These are phyloP conservation scores for Letharia lupina DNA, from an alignment of 495 filamentous ascomycete species.

Conservation along the genomic window DNA sequence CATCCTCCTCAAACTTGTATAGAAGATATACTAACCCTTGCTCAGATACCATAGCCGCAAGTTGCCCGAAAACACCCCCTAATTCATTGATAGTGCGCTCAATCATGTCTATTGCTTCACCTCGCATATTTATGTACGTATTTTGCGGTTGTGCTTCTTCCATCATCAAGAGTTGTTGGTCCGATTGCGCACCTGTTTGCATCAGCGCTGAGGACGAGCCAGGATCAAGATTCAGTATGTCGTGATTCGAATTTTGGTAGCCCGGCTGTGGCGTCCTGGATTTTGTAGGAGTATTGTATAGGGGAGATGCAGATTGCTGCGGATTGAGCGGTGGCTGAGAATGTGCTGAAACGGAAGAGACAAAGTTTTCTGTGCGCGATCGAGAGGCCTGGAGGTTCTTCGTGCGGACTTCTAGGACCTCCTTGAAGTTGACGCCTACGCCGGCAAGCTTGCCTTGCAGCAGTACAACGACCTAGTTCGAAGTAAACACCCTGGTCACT, in stretches of 20 bases:
- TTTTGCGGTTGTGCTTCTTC: conserved; percentile 83
- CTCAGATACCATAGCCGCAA: conserved; percentile 96
- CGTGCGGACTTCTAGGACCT: conserved; percentile 90
- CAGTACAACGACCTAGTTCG: conserved; percentile 62
- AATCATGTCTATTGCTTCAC: conserved; percentile 93
- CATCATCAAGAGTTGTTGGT: conserved; percentile 89
- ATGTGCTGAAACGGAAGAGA: conserved; percentile 78
- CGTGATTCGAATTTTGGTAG: conserved; percentile 44
- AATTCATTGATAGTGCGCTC: conserved; percentile 91
- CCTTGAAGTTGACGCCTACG: conserved; percentile 91
- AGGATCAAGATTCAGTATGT: conserved; percentile 80
- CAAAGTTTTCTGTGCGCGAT: conserved; percentile 89
- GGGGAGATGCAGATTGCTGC: conserved; percentile 60
- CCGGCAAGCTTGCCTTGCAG: conserved; percentile 92
- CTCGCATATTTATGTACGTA: conserved; percentile 83
- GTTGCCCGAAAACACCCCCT: conserved; percentile 90
- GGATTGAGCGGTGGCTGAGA: conserved; percentile 54
- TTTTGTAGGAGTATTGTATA: conserved; percentile 75
- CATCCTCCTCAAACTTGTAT: conserved; percentile 8
- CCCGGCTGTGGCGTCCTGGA: conserved; percentile 53
- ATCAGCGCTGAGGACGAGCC: conserved; percentile 46
- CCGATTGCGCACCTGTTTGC: conserved; percentile 48
- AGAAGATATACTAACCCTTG: conserved; percentile 85
- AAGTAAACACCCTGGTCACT: conserved; percentile 22
- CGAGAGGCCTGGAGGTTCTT: conserved; percentile 97